Evolutionary conservation across 129 eudicot genomes (phyloP), one percentile per base, ranked within the genome.

Genomic region (Tagetes patula): DNA sequence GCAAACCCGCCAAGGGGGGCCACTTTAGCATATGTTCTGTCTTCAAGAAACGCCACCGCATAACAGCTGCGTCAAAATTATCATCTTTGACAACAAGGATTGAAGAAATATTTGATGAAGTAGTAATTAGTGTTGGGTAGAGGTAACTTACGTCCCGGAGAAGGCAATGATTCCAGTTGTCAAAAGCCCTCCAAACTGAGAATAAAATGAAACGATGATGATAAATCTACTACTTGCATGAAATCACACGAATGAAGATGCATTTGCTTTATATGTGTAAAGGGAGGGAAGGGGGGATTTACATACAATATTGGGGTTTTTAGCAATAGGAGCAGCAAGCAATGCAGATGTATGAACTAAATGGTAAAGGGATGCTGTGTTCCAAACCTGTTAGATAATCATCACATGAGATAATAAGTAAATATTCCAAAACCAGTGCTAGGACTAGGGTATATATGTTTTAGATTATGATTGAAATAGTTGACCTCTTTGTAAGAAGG

Each of bases 1-100:
- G 97, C 99, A 72, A 94, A 83, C 41, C 99, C 99, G 67, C 99
- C 99, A 60, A 94, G 81, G 3, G 99, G 99, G 33, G 99, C 97
- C 64, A 94, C 50, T 74, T 52, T 79, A 20, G 91, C 81, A 65
- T 88, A 94, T n/a, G 79, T 84, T 82, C 99, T 83, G 73, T 94
- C 99, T 82, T 94, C 99, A 63, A 86, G 78, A 63, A 70, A 82
- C 12, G 99, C 99, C 81, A 90, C 99, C 8, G 75, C 71, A 70
- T 94, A 94, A 72, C 99, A 94, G 73, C 99, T 94, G 91, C 83
- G 81, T 46, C 34, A 34, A 33, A 41, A 8, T 50, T 66, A 58
- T 72, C 64, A 72, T 56, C 69, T 76, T 72, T 55, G 14, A 72
- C 77, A 55, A 39, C 54, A 54, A 38, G 8, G 46, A 8, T 45